A percentile compares a stretch with the other conserved stretches of the same genome.
Conservation (phyloP, 2,329 filamentous ascomycete genomes). For the Aspergillus niger region DNA sequence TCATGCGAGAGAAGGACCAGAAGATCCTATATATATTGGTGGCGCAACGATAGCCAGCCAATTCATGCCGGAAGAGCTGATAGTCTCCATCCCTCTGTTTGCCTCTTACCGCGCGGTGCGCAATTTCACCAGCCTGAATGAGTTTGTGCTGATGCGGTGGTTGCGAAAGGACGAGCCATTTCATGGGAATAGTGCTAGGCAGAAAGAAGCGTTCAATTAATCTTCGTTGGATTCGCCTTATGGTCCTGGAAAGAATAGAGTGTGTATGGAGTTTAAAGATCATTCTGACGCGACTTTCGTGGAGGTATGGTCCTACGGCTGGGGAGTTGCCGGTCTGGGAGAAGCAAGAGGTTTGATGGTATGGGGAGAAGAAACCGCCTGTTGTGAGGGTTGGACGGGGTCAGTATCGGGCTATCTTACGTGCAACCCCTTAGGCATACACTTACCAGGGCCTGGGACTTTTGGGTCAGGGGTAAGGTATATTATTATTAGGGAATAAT, state of each 20-base stretch:
- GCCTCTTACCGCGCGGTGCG: slow-evolving; percentile 1
- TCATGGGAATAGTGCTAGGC: background rate
- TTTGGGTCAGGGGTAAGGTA: too few species aligned
- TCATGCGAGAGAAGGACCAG: slow-evolving; percentile 6
- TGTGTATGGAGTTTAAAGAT: slow-evolving; percentile 10
- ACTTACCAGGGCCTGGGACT: too few species aligned
- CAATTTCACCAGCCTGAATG: slow-evolving; percentile 8
- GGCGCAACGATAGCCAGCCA: slow-evolving; percentile 12
- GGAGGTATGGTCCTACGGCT: slow-evolving; percentile 13
- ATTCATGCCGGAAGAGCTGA: slow-evolving; percentile 6
- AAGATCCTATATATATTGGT: slow-evolving; percentile 3
- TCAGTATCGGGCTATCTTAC: background rate
- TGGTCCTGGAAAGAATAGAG: slow-evolving; percentile 14
- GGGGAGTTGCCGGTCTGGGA: slow-evolving; percentile 3
- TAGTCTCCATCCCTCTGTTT: slow-evolving; percentile 7
- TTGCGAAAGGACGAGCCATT: background rate
- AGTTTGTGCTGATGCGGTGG: slow-evolving; percentile 17
- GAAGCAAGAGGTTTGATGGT: slow-evolving; percentile 1
- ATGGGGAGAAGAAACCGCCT: slow-evolving; percentile 9
- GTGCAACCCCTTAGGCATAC: too few species aligned
- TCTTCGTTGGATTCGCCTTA: slow-evolving; percentile 15
- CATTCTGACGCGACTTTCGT: slow-evolving; percentile 14
- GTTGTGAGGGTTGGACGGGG: background rate
- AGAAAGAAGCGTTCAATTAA: slow-evolving; percentile 9
- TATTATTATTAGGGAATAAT: too few species aligned